These are phyloP conservation scores for Diplodia intermedia DNA, from an alignment of 2,329 filamentous ascomycete species.

Conservation along the genomic window DNA sequence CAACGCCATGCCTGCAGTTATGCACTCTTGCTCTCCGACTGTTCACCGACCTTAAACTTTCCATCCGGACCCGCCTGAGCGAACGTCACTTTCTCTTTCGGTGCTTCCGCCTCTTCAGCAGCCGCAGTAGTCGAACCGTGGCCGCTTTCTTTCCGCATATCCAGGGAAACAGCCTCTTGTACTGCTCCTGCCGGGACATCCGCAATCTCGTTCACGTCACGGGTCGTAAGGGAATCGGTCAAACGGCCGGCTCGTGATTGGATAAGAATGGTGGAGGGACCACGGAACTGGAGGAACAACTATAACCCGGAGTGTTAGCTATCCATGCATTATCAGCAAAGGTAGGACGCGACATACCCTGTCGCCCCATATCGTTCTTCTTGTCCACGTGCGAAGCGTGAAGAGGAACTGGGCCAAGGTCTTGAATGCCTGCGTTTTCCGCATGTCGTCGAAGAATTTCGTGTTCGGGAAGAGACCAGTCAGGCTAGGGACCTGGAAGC, in stretches of 20 bases:
- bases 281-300: constrained; percentile 88
- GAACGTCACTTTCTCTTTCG: constrained; percentile 24
- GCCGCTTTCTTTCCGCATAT: constrained; percentile 38
- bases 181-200: constrained; percentile 77
- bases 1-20: constrained; percentile 9
- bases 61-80: constrained; percentile 32
- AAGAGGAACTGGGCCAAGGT: constrained; percentile 69
- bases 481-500: constrained; percentile 77
- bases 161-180: constrained; percentile 63
- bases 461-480: constrained; percentile 72
- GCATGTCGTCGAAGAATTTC: constrained; percentile 74
- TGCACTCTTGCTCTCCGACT: background rate
- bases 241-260: constrained; percentile 84
- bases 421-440: constrained; percentile 75
- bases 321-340: constrained; percentile 7
- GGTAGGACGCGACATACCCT: constrained; percentile 57
- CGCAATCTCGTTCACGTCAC: constrained; percentile 90
- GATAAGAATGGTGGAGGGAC: constrained; percentile 83
- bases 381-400: constrained; percentile 74
- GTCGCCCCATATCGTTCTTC: constrained; percentile 91
- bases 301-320: constrained; percentile 46
- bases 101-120: background rate
- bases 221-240: constrained; percentile 76
- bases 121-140: constrained; percentile 35
- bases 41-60: constrained; percentile 32